phyloP scores from a whole-genome alignment of 805 yeast genomes.

The Saccharomycopsis malanga region DNA sequence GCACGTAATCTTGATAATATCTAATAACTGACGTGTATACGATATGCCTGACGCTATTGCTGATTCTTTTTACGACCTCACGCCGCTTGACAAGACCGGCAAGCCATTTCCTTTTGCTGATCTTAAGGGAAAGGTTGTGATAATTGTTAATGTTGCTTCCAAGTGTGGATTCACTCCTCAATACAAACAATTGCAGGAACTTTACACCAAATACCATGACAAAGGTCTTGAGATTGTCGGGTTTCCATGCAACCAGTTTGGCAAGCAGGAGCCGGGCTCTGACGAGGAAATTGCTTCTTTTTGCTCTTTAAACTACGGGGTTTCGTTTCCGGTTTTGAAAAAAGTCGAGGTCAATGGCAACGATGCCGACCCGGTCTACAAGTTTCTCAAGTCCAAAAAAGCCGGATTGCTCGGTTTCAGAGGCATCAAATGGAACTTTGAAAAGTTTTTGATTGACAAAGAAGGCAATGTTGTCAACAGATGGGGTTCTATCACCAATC shows the following conservation, averaged over 20 bases:
- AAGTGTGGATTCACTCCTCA: conserved; percentile 82
- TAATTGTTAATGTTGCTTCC: conserved; percentile 83
- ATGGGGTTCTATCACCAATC: conserved; percentile 62
- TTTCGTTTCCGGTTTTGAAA: conserved; percentile 79
- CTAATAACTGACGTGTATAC: too few relatives aligned
- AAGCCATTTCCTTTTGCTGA: conserved; percentile 51
- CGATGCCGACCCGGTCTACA: conserved; percentile 71
- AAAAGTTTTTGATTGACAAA: conserved; percentile 52
- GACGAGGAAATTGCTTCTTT: conserved; percentile 66
- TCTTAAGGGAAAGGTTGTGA: conserved; percentile 71
- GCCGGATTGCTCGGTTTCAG: conserved; percentile 55
- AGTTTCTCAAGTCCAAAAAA: conserved; percentile 63
- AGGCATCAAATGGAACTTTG: conserved; percentile 76
- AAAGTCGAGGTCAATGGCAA: conserved; percentile 88
- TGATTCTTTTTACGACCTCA: conserved; percentile 51
- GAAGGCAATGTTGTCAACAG: conserved; percentile 51
- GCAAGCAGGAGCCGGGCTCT: conserved; percentile 67
- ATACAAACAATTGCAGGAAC: conserved; percentile 61
- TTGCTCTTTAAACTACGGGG: conserved; percentile 81
- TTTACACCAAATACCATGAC: conserved; percentile 60
- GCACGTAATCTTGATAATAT: background rate
- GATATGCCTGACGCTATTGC: background rate
- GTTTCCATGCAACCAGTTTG: conserved; percentile 90
- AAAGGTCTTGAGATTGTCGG: conserved; percentile 66
- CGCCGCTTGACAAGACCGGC: conserved; percentile 56